Percentiles rank a stretch among this genome's conserved stretches.
phyloP scores from a whole-genome alignment of 805 yeast genomes.

The Wickerhamomyces hampshirensis region DNA sequence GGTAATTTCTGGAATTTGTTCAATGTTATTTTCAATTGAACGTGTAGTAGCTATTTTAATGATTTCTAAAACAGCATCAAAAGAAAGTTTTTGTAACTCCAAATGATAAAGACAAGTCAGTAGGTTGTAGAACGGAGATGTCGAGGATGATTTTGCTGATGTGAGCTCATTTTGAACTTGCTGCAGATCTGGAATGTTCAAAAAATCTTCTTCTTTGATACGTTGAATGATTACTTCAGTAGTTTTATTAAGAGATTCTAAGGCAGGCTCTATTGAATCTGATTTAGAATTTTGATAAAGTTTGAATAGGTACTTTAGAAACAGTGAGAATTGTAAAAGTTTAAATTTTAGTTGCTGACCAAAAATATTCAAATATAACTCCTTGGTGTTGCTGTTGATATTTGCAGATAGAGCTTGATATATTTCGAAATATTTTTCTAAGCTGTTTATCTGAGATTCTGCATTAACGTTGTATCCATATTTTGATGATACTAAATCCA shows the following conservation, averaged over 20 bases:
- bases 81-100: too few relatives aligned
- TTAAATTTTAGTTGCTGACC: conserved; percentile 1
- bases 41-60: neutral
- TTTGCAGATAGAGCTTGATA: conserved; percentile 2
- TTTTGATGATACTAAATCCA: neutral
- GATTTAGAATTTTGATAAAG: neutral
- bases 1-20: neutral
- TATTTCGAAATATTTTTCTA: neutral
- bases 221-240: conserved; percentile 6
- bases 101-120: too few relatives aligned
- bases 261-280: neutral
- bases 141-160: too few relatives aligned
- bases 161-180: neutral
- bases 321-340: conserved; percentile 2
- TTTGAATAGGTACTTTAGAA: conserved; percentile 1
- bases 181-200: conserved; percentile 3
- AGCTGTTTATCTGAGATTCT: neutral
- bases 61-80: too few relatives aligned
- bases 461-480: neutral
- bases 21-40: neutral
- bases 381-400: conserved; percentile 1
- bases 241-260: conserved; percentile 2
- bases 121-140: too few relatives aligned
- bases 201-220: conserved; percentile 11
- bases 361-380: conserved; percentile 4